Evolutionary conservation across 1,139 yeast genomes (phyloP), one percentile per base, ranked within the genome.

Genomic region (Pichia sp.): DNA sequence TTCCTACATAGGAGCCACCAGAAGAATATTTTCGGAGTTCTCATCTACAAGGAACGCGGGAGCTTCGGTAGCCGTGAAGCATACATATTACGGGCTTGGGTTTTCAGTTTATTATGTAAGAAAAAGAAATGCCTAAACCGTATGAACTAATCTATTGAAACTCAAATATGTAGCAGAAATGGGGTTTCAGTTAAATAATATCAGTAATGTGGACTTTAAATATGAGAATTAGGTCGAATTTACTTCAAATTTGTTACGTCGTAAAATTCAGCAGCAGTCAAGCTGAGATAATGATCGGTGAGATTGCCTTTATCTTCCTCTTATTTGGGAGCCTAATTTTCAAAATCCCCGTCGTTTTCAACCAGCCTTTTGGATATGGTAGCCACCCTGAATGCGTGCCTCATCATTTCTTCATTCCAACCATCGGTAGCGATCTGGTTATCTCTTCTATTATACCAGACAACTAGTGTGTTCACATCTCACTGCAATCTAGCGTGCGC

Each of bases 371-470:
- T 87, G 25, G 82, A 90, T 58, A 78, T 77, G 10, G 85, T 81
- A 12, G 90, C 82, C 52, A 84, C 75, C 63, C 91, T 74, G 60
- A 82, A 80, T 5, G 85, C 87, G 60, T 83, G 88, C 67, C 91
- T 77, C 47, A 76, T 71, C 21, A 74, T 75, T n/a, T 74, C 72
- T 48, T 73, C 75, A 36, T 60, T 61, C 83, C 85, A 83, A 65
- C 83, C 89, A 49, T 80, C 70, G 44, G 80, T 71, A 12, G 88
- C 88, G 28, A 83, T 70, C 64, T 85, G 90, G 41, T 76, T 69
- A 26, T 80, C 78, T 58, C 84, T 72, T 66, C 90, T 75, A 70
- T 85, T 84, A 62, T 85, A 90, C 87, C 89, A 85, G 23, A 83
- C 68, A 23, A 82, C 88, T 34, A 85, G 84, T 10, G 88, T 79